phyloP scores from a whole-genome alignment of 768 basidiomycete species.

The Basidioascus undulatus region DNA sequence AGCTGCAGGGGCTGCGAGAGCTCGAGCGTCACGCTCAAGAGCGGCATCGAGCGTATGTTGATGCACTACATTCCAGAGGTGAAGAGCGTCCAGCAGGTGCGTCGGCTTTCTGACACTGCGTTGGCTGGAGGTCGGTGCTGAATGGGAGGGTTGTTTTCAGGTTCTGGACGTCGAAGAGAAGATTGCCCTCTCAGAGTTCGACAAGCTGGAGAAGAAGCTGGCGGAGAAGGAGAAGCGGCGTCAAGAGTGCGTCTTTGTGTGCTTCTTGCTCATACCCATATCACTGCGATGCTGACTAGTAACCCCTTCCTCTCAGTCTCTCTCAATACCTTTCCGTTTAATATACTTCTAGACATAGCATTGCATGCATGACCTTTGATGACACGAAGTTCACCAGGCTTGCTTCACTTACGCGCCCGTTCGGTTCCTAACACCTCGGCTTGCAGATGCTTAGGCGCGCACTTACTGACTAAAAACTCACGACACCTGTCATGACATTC shows the following conservation, averaged over 20 bases:
- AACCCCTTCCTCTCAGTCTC: too few relatives aligned
- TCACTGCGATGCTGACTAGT: too few relatives aligned
- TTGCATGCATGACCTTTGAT: too few relatives aligned
- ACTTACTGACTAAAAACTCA: too few relatives aligned
- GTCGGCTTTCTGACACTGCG: conserved; percentile 7
- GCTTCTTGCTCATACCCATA: neutral
- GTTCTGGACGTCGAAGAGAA: conserved; percentile 72
- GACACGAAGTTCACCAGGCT: too few relatives aligned
- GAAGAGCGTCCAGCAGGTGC: conserved; percentile 66
- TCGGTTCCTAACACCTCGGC: too few relatives aligned
- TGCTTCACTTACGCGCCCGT: too few relatives aligned
- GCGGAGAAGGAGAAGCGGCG: conserved; percentile 19
- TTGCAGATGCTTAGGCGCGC: too few relatives aligned
- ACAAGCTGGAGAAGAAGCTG: conserved; percentile 56
- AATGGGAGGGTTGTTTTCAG: conserved; percentile 22
- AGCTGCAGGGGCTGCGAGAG: conserved; percentile 89
- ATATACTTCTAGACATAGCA: too few relatives aligned
- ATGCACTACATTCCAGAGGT: conserved; percentile 91
- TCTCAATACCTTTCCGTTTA: too few relatives aligned
- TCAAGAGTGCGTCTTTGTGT: neutral
- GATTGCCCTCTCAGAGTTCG: conserved; percentile 66
- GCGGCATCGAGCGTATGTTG: conserved; percentile 92
- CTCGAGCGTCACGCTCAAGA: conserved; percentile 83
- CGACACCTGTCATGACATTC: too few relatives aligned
- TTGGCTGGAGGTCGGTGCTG: neutral